Evolutionary conservation across 192 early-diverging fungal species (phyloP).

Genomic region (Anaeromyces robustus): DNA sequence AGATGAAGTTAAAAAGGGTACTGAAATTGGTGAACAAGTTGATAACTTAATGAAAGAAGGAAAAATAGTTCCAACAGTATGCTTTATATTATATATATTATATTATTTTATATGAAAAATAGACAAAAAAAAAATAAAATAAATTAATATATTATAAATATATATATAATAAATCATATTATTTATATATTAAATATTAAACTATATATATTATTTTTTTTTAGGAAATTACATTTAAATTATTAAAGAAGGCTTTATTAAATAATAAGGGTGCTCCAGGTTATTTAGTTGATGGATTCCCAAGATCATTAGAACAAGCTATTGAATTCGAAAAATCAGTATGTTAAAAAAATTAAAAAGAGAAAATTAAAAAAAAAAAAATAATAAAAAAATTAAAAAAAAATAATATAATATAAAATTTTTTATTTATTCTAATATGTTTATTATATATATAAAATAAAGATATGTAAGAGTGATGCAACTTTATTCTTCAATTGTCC

Average conservation of each 20-base stretch:
- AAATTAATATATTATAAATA: not conserved
- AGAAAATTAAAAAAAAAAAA: too few relatives aligned
- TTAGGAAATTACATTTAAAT: constrained; percentile 4
- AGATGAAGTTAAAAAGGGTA: constrained; percentile 8
- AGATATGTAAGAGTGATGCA: constrained; percentile 10
- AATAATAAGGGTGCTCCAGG: not conserved
- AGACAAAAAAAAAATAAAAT: too few relatives aligned
- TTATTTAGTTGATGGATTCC: constrained; percentile 26
- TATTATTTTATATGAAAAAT: not conserved
- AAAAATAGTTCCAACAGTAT: constrained; percentile 6
- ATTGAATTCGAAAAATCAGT: constrained; percentile 25
- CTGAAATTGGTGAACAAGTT: constrained; percentile 9
- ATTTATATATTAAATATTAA: not conserved
- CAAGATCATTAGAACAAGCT: constrained; percentile 30
- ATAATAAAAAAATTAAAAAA: too few relatives aligned
- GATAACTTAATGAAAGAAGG: constrained; percentile 10
- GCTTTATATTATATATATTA: not conserved
- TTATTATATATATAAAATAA: not conserved
- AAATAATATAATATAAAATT: too few relatives aligned
- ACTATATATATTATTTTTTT: not conserved
- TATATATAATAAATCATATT: too few relatives aligned
- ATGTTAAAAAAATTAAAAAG: too few relatives aligned
- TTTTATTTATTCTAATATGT: too few relatives aligned
- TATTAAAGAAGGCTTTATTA: constrained; percentile 3
- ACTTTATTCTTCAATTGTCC: constrained; percentile 39